Conservation (phyloP, 176 grass and related monocot genomes). For the Eremochloa ophiuroides region DNA sequence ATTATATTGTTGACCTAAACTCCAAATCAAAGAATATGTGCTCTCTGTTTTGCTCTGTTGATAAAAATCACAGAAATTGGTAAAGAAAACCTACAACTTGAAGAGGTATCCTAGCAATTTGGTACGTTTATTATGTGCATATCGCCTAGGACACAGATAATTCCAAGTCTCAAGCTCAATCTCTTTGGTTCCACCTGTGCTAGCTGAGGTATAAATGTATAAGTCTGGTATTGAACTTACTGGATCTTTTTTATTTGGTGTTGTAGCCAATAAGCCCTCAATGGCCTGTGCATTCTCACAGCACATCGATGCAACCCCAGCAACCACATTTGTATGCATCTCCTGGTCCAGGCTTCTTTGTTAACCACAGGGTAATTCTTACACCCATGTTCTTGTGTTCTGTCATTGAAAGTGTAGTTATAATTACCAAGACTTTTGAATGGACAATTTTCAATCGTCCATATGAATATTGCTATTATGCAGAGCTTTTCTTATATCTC, state of each 20-base stretch:
- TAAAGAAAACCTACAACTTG: neutral
- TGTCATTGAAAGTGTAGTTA: neutral
- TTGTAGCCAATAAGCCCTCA: slow-evolving; percentile 37
- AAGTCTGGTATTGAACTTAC: neutral
- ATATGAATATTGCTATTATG: neutral
- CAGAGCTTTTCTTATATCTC: neutral
- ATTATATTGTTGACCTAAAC: neutral
- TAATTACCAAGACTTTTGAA: neutral
- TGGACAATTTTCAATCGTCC: neutral
- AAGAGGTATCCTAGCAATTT: neutral
- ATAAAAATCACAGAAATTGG: neutral
- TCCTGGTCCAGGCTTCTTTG: slow-evolving; percentile 42
- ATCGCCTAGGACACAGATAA: neutral
- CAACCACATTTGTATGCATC: slow-evolving; percentile 34
- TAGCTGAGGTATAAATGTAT: neutral
- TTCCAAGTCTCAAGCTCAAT: neutral
- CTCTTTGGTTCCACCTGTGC: neutral
- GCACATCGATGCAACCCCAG: slow-evolving; percentile 21
- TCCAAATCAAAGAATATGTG: neutral
- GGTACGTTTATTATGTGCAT: neutral
- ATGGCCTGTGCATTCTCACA: slow-evolving; percentile 31
- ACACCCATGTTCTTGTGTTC: neutral
- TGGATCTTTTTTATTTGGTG: slow-evolving; percentile 12
- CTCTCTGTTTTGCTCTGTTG: neutral
- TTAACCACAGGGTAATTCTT: slow-evolving; percentile 43